Evolutionary conservation across 73 alveolate genomes (phyloP), one percentile per base, ranked within the genome.

Genomic region (Vitrella brassicaformis): DNA sequence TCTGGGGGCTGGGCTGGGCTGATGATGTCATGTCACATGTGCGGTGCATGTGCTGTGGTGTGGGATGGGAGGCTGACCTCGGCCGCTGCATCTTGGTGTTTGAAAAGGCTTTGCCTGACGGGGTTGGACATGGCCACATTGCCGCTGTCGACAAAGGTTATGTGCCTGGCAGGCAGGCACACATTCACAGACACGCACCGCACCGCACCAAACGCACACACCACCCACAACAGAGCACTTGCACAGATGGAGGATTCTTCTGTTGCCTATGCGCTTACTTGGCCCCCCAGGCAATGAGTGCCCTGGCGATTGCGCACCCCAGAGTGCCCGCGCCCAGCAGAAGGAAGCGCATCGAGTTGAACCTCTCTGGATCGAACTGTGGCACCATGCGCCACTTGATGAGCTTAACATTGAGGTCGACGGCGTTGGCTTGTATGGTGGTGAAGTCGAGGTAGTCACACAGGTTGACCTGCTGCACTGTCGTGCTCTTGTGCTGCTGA

Each of bases 341-440:
- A 56, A 93, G 87, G 82, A 90, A 81, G 69, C 87, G 87, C 31
- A 81, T 79, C 31, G 69, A 81, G 76, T 88, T 85, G 67, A 93
- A 72, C 1, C 86, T 73, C 39, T 91, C 96, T 0, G 94, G 91
- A 68, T 91, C 84, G 69, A 93, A 76, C 0, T 71, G 77, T 0
- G 98, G 98, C 64, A 88, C 90, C 92, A 91, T 89, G 71, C 98
- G 78, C 98, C 98, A 93, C 85, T 93, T 91, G 96, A 93, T 93
- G 72, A 93, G 91, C 81, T 93, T 91, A 71, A 93, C 78, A 81
- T 93, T 93, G 39, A 93, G 87, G 69, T 92, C 98, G 25, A 85
- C 94, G 0, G 98, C 97, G 47, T 90, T 80, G 30, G 84, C 84
- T 75, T 75, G 27, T 0, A 18, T 0, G 25, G 45, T 0, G 32